A percentile compares a stretch with the other conserved stretches of the same genome.
These are phyloP conservation scores for Alternaria conjuncta DNA, from an alignment of 2,329 filamentous ascomycete genomes.

Conservation along the genomic window DNA sequence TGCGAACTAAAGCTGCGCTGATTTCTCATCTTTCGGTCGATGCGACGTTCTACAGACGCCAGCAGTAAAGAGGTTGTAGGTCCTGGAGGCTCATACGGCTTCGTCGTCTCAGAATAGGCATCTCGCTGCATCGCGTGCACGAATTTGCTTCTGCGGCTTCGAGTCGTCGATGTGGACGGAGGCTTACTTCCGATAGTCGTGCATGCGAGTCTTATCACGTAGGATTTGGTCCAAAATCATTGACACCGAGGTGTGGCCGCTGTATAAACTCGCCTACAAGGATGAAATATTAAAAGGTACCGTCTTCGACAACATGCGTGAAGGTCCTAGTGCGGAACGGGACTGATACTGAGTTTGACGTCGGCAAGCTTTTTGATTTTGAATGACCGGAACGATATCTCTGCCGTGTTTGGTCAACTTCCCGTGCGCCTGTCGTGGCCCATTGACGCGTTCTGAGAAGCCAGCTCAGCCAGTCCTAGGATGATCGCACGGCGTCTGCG, in stretches of 20 bases:
- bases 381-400: not conserved
- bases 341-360: not conserved
- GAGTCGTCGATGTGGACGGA: not conserved
- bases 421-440: not conserved
- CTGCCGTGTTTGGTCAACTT: not conserved
- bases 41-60: not conserved
- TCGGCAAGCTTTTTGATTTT: not conserved
- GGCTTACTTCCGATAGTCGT: not conserved
- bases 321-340: not conserved
- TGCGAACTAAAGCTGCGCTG: not conserved
- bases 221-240: not conserved
- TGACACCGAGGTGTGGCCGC: not conserved
- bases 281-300: not conserved
- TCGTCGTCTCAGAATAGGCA: not conserved
- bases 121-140: not conserved
- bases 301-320: not conserved
- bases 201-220: not conserved
- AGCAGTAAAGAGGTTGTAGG: not conserved
- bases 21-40: not conserved
- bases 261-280: not conserved
- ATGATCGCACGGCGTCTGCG: not conserved
- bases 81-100: not conserved
- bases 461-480: not conserved
- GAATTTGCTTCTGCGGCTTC: not conserved
- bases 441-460: not conserved